Base-by-base conservation (phyloP, 305 asterid genomes). In the Fraxinus latifolia region DNA sequence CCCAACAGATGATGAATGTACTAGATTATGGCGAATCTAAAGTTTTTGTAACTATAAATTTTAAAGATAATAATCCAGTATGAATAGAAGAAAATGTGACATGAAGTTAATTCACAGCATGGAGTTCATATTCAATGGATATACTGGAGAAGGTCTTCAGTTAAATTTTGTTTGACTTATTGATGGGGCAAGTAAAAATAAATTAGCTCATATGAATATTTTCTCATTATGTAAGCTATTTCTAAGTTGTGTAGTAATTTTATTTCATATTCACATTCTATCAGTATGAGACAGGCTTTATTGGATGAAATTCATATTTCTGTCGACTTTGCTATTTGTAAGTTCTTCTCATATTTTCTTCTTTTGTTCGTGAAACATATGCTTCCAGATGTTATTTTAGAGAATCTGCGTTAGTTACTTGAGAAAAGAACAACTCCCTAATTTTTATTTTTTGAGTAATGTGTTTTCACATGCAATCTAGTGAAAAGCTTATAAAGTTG, bases 391-490 rank as follows among this genome's bases (percentile, higher is more conserved):
- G 31, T 62, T 29, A 27, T 25, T 68, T 68, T 29, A 12, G 74
- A 68, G 74, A 68, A 68, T 29, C 74, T 25, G 74, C 74, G n/a
- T 68, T 68, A 14, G 19, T 68, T 37, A 29, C 74, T 12, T 68
- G 39, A 68, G 74, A 68, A 29, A 14, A 68, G 72, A n/a, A 8
- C 72, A 3, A 62, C n/a, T 23, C 72, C 71, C 72, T 3, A 62
- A 23, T 62, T 62, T 62, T 23, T 7, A 19, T 62, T 58, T 76
- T 71, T 83, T 65, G 31, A 42, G 58, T 25, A 76, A 14, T 47
- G 60, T 60, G 32, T 71, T n/a, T 44, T 71, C 34, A 0, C 77
- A 70, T 85, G 86, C 81, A 50, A 21, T 82, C 39, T 34, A 55
- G 53, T 74, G 37, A 27, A 29, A 29, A 9, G 32, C 36, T 21